phyloP scores from a whole-genome alignment of 2,329 filamentous ascomycete species.

The Simplicillium aogashimaense region DNA sequence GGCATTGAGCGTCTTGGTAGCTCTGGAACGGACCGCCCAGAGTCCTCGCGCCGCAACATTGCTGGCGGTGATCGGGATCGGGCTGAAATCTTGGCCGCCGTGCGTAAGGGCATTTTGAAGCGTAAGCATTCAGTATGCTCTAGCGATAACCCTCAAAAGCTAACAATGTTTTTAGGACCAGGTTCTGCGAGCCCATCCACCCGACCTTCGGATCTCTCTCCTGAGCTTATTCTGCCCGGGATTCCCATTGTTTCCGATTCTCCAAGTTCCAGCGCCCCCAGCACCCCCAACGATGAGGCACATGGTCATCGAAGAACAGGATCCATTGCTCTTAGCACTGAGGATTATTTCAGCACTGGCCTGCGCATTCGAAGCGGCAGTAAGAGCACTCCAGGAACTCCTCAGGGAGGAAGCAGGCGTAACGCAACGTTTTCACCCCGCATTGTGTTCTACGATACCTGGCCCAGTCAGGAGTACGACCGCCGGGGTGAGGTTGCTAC shows the following conservation, averaged over 20 bases:
- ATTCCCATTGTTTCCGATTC: slow-evolving; percentile 63
- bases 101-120: slow-evolving; percentile 94
- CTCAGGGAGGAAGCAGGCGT: slow-evolving; percentile 52
- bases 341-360: slow-evolving; percentile 83
- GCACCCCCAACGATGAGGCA: slow-evolving; percentile 74
- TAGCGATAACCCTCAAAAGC: not conserved
- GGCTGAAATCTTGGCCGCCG: slow-evolving; percentile 81
- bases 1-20: slow-evolving; percentile 42
- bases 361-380: slow-evolving; percentile 65
- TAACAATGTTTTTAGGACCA: slow-evolving; percentile 24
- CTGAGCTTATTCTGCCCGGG: slow-evolving; percentile 47
- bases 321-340: slow-evolving; percentile 64
- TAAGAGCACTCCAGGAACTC: slow-evolving; percentile 73
- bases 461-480: slow-evolving; percentile 92
- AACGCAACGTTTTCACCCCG: slow-evolving; percentile 77
- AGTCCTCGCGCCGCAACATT: slow-evolving; percentile 67
- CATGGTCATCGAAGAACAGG: slow-evolving; percentile 56
- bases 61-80: slow-evolving; percentile 83
- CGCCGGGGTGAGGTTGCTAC: slow-evolving; percentile 92
- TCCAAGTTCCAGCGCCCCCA: slow-evolving; percentile 75
- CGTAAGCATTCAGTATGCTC: slow-evolving; percentile 37
- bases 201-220: slow-evolving; percentile 46
- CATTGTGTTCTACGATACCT: slow-evolving; percentile 92
- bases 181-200: slow-evolving; percentile 60
- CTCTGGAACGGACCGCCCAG: slow-evolving; percentile 50